Percentiles rank a stretch among this genome's conserved stretches.
These are phyloP conservation scores for thale cress (Arabidopsis thaliana) DNA, from an alignment of 345 rosid genomes.

Conservation along the genomic window TAIR10.1 NC_003076.8:19703501-19704000, in stretches of 20 bases:
- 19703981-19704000: constrained; percentile 80
- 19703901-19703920: constrained; percentile 40
- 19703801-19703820: constrained; percentile 91
- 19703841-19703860: constrained; percentile 82
- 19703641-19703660: constrained; percentile 12
- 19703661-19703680: constrained; percentile 4
- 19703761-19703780: constrained; percentile 95
- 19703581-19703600: constrained; percentile 68
- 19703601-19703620: constrained; percentile 78
- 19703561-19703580: constrained; percentile 77
- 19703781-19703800: constrained; percentile 93
- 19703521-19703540: constrained; percentile 61
- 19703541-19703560: constrained; percentile 68
- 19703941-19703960: constrained; percentile 68
- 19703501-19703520: constrained; percentile 12
- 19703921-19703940: constrained; percentile 63
- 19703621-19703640: constrained; percentile 10
- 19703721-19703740: constrained; percentile 70
- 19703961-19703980: constrained; percentile 66
- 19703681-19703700: constrained; percentile 15
- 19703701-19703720: constrained; percentile 7
- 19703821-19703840: constrained; percentile 94
- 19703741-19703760: constrained; percentile 62
- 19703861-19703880: constrained; percentile 53
- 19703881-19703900: constrained; percentile 27